phyloP scores from a whole-genome alignment of 176 grass and related monocot species.

The Areca catechu region DNA sequence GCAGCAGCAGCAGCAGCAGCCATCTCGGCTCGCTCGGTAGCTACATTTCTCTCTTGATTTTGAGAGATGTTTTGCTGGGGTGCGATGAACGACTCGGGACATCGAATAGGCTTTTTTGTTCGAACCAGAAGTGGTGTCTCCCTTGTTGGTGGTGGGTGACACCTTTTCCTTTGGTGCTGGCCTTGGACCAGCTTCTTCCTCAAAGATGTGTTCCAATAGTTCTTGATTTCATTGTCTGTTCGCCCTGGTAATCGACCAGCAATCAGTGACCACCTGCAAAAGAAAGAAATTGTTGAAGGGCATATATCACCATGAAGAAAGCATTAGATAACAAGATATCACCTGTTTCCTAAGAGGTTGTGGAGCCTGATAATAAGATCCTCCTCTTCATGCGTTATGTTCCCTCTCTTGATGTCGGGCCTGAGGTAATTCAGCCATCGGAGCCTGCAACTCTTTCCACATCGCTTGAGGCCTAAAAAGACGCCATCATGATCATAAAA shows the following conservation, averaged over 20 bases:
- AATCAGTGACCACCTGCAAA: not conserved
- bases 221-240: constrained; percentile 10
- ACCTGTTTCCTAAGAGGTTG: constrained; percentile 1
- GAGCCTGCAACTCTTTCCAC: constrained; percentile 1
- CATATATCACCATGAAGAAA: too few relatives aligned
- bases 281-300: not conserved
- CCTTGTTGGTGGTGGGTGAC: too few relatives aligned
- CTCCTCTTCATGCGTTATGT: not conserved
- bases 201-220: constrained; percentile 2
- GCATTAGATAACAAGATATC: too few relatives aligned
- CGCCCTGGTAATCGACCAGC: not conserved
- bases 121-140: too few relatives aligned
- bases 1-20: too few relatives aligned
- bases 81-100: too few relatives aligned
- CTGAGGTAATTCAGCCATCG: constrained; percentile 3
- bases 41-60: too few relatives aligned
- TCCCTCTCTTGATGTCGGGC: constrained; percentile 5
- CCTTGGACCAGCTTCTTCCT: not conserved
- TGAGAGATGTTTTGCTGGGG: too few relatives aligned
- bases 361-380: constrained; percentile 4
- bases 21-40: too few relatives aligned
- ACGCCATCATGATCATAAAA: not conserved
- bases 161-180: not conserved
- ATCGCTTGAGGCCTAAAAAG: not conserved
- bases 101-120: too few relatives aligned